Evolutionary conservation across 306 rosid species (phyloP), one percentile per base, ranked within the genome.

Genomic region (Macrotyloma uniflorum): DNA sequence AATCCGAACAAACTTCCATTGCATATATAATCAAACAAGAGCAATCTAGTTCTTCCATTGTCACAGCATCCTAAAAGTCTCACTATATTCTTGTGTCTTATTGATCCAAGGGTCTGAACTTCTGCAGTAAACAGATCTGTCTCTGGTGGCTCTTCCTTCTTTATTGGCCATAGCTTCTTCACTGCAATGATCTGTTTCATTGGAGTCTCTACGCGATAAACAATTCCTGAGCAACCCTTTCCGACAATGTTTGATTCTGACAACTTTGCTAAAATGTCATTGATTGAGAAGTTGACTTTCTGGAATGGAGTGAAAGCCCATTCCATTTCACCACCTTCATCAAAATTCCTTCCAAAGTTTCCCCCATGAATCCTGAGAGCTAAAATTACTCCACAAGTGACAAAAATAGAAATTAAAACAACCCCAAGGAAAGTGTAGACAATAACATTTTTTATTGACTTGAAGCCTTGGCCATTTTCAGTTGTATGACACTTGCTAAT

Each of bases 241-340:
- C 98, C 98, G 0, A 94, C 88, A 35, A 94, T 74, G 83, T 87
- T 94, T 19, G 96, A 88, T 68, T 92, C 98, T 2, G 96, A 85
- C 66, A 94, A 84, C 83, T 81, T 79, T 16, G 94, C 67, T 73
- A 90, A 68, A 51, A 94, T 83, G 51, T 94, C 97, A 67, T 76
- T 83, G 45, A 92, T 88, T 35, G 96, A 83, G 88, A 94, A 94
- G 80, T 86, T 89, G 64, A 94, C 83, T 69, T 90, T 94, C 45
- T 94, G 98, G 84, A 94, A 94, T 76, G 97, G 97, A 72, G 94
- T 94, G 85, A 92, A 92, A 47, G 88, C 86, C 98, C 98, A 94
- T 50, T 89, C 91, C 79, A 88, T 61, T 58, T 84, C 88, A 74
- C 77, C 30, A 72, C 82, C 93, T 77, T 83, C 87, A 23, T 84